phyloP scores from a whole-genome alignment of 2,329 filamentous ascomycete species.

The Fusarium musae region DNA sequence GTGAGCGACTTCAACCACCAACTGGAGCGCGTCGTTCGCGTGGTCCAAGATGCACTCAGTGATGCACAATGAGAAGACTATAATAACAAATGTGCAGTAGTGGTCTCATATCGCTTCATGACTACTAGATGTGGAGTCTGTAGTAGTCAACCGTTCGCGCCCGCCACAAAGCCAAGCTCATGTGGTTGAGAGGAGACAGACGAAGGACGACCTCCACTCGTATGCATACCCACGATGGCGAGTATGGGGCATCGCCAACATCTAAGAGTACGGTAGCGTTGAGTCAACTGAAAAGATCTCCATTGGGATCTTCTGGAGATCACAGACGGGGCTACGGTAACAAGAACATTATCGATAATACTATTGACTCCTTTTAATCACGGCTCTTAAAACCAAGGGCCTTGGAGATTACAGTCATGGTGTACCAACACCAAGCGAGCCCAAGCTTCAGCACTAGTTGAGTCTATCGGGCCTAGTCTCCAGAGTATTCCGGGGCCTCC shows the following conservation, averaged over 20 bases:
- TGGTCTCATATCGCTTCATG: conserved; percentile 31
- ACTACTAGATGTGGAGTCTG: conserved; percentile 22
- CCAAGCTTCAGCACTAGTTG: conserved; percentile 4
- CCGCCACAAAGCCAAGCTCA: conserved; percentile 37
- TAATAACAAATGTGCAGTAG: conserved; percentile 28
- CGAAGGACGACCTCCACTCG: conserved; percentile 10
- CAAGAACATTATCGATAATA: conserved; percentile 16
- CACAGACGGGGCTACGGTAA: conserved; percentile 4
- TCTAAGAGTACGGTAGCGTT: neutral
- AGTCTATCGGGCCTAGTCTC: conserved; percentile 27
- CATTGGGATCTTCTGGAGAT: conserved; percentile 33
- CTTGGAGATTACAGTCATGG: conserved; percentile 32
- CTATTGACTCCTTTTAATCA: conserved; percentile 32
- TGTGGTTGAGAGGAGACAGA: conserved; percentile 16
- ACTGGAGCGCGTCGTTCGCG: conserved; percentile 32
- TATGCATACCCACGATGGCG: neutral
- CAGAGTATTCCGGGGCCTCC: conserved; percentile 24
- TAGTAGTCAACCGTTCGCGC: conserved; percentile 24
- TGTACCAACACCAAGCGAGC: neutral
- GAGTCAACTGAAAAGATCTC: neutral
- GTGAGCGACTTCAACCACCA: conserved; percentile 31
- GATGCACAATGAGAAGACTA: conserved; percentile 26
- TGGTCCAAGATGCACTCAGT: conserved; percentile 15
- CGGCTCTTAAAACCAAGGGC: conserved; percentile 22
- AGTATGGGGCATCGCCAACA: conserved; percentile 12